Evolutionary conservation across 768 basidiomycete species (phyloP).

Genomic region (Boletus coccyginus): DNA sequence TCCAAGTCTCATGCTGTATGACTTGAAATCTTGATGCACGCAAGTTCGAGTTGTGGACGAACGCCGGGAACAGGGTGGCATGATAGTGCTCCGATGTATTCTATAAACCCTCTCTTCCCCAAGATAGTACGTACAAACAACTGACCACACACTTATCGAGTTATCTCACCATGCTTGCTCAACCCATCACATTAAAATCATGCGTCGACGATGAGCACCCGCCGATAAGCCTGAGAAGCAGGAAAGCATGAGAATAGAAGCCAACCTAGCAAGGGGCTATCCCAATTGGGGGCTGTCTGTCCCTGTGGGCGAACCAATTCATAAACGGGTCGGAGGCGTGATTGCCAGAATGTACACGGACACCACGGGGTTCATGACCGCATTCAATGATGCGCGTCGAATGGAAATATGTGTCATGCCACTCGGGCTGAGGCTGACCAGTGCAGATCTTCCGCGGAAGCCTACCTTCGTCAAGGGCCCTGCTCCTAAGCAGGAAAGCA

Average conservation of each 20-base stretch:
- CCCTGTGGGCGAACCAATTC: neutral
- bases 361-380: neutral
- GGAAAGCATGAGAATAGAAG: neutral
- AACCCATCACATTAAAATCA: neutral
- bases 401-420: neutral
- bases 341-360: too few species aligned
- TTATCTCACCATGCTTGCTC: neutral
- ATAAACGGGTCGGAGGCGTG: neutral
- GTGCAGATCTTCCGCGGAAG: conserved; percentile 4
- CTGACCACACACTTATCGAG: neutral
- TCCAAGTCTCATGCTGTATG: too few species aligned
- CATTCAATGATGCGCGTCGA: neutral
- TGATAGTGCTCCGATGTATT: neutral
- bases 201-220: neutral
- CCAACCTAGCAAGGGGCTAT: neutral
- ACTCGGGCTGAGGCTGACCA: neutral
- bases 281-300: neutral
- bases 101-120: neutral
- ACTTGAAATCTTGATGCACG: neutral
- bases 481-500: neutral
- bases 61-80: neutral
- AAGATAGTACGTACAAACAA: too few species aligned
- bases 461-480: neutral
- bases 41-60: neutral
- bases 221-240: neutral